These are phyloP conservation scores for Acer negundo DNA, from an alignment of 345 rosid genomes.

Conservation along the genomic window DNA sequence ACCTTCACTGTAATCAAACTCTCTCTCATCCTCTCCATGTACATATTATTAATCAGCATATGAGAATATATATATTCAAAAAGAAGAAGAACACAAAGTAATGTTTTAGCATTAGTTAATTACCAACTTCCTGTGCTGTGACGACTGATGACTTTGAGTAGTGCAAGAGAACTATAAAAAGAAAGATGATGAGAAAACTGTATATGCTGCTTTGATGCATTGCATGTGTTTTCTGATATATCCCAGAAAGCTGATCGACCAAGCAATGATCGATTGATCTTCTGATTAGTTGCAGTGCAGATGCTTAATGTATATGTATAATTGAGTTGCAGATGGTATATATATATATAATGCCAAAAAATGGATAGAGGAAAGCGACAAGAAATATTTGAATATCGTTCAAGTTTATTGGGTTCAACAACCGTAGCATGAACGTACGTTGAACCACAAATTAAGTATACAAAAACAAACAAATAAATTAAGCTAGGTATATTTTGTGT, in stretches of 20 bases:
- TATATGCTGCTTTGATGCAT: constrained; percentile 15
- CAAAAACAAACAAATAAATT: background rate
- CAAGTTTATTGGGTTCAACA: background rate
- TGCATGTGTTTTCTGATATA: constrained; percentile 9
- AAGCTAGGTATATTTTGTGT: background rate
- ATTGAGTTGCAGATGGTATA: background rate
- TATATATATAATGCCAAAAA: background rate
- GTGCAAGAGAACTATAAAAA: constrained; percentile 10
- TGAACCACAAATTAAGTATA: background rate
- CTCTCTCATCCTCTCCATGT: constrained; percentile 60
- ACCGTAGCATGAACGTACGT: too few relatives aligned
- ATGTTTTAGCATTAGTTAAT: background rate
- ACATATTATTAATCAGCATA: background rate
- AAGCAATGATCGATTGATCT: background rate
- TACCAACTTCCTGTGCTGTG: constrained; percentile 45
- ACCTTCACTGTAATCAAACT: constrained; percentile 46
- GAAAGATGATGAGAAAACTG: constrained; percentile 10
- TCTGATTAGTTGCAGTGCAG: background rate
- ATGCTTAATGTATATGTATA: too few relatives aligned
- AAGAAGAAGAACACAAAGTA: background rate
- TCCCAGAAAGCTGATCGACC: background rate
- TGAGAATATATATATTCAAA: background rate
- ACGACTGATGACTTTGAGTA: constrained; percentile 10
- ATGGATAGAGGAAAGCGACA: background rate
- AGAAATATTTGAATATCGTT: too few relatives aligned